These are phyloP conservation scores for Leucosporidium scottii DNA, from an alignment of 768 basidiomycete species.

Conservation along the genomic window DNA sequence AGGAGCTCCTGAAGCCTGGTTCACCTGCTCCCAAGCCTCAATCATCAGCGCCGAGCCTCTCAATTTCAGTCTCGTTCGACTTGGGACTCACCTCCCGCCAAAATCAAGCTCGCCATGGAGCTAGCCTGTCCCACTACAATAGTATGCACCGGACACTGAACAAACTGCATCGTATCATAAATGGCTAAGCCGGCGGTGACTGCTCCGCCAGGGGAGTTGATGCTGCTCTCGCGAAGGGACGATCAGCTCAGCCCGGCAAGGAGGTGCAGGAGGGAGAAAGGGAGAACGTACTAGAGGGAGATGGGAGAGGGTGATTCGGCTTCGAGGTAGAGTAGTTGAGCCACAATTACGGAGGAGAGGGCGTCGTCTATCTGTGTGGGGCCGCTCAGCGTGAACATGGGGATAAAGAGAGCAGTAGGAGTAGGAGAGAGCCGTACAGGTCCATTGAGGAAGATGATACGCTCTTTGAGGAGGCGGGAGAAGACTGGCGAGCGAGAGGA, in stretches of 20 bases:
- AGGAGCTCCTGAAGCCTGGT: slow-evolving; percentile 79
- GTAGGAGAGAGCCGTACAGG: slow-evolving; percentile 51
- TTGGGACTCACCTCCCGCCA: slow-evolving; percentile 60
- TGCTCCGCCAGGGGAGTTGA: slow-evolving; percentile 92
- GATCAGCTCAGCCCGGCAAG: not conserved
- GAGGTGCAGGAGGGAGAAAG: not conserved
- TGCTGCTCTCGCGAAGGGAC: slow-evolving; percentile 39
- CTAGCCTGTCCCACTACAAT: slow-evolving; percentile 93
- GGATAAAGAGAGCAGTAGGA: no score
- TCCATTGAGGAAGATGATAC: slow-evolving; percentile 92
- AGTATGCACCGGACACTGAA: slow-evolving; percentile 89
- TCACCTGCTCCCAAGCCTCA: slow-evolving; percentile 49
- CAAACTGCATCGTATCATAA: slow-evolving; percentile 86
- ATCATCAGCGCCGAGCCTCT: no score
- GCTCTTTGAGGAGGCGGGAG: slow-evolving; percentile 81
- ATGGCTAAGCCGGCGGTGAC: slow-evolving; percentile 94
- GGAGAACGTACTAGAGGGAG: slow-evolving; percentile 59
- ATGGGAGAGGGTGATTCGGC: slow-evolving; percentile 78
- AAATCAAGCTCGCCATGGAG: slow-evolving; percentile 88
- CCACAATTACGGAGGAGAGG: slow-evolving; percentile 80
- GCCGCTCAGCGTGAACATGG: not conserved
- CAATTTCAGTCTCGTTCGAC: no score
- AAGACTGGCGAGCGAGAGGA: slow-evolving; percentile 50
- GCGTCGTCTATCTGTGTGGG: slow-evolving; percentile 69
- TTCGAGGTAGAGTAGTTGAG: slow-evolving; percentile 89